phyloP scores from a whole-genome alignment of 2,329 filamentous ascomycete genomes.

The Metarhizium humberi region DNA sequence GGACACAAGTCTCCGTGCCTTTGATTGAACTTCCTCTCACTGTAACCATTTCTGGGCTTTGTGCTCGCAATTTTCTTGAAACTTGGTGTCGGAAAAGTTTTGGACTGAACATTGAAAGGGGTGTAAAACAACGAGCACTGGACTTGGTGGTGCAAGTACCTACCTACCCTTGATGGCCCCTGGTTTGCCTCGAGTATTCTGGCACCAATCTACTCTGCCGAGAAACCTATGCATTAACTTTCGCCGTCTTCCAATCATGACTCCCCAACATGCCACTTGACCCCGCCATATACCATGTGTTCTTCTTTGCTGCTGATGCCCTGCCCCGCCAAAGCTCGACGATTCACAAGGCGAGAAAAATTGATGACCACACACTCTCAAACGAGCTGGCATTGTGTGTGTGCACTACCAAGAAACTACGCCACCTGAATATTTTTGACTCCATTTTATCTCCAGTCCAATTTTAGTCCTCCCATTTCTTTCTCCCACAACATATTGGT shows the following conservation, averaged over 20 bases:
- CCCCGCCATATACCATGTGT: background rate
- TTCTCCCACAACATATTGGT: background rate
- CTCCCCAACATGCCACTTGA: background rate
- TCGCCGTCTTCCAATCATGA: background rate
- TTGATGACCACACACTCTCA: constrained; percentile 26
- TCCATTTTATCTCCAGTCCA: constrained; percentile 1
- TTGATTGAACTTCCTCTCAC: too few relatives aligned
- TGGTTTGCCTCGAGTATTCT: too few relatives aligned
- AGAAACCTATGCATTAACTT: too few relatives aligned
- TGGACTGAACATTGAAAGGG: too few relatives aligned
- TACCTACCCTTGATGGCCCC: too few relatives aligned
- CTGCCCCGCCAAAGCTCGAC: constrained; percentile 15
- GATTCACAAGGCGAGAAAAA: constrained; percentile 30
- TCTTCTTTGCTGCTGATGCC: background rate
- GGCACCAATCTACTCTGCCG: too few relatives aligned
- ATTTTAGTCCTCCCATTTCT: constrained; percentile 3
- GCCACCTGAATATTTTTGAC: background rate
- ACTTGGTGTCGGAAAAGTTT: too few relatives aligned
- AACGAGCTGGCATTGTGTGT: constrained; percentile 5
- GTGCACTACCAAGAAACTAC: constrained; percentile 5
- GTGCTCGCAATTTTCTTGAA: too few relatives aligned
- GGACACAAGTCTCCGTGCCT: too few relatives aligned
- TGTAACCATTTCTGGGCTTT: too few relatives aligned
- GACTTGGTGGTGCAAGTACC: too few relatives aligned
- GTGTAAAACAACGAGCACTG: too few relatives aligned